These are phyloP conservation scores for Tripterygium wilfordii DNA, from an alignment of 177 flowering plant genomes.

Conservation along the genomic window DNA sequence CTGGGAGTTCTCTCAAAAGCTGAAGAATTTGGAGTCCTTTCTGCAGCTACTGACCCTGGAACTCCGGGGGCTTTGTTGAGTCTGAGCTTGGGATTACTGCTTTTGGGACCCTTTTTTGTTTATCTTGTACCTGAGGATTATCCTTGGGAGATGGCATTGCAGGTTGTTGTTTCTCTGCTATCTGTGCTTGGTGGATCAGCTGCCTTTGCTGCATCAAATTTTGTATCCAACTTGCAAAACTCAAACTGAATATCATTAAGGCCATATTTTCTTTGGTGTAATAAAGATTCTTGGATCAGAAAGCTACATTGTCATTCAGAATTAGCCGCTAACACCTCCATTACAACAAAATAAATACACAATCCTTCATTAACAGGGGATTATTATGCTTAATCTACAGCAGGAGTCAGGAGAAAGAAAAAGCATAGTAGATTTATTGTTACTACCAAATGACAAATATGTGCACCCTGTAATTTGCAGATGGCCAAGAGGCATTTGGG, in stretches of 20 bases:
- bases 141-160: conserved; percentile 66
- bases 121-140: conserved; percentile 79
- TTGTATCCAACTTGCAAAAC: conserved; percentile 87
- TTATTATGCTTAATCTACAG: too few species aligned
- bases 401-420: too few species aligned
- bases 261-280: too few species aligned
- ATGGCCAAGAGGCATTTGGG: too few species aligned
- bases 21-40: conserved; percentile 75
- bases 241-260: conserved; percentile 35
- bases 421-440: too few species aligned
- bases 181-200: conserved; percentile 78
- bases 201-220: conserved; percentile 83
- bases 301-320: too few species aligned
- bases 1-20: conserved; percentile 90
- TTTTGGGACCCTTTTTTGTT: conserved; percentile 62
- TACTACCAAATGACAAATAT: too few species aligned
- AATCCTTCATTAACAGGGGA: too few species aligned
- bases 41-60: conserved; percentile 86
- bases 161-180: conserved; percentile 51
- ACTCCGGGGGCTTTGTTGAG: conserved; percentile 58
- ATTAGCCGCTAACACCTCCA: too few species aligned
- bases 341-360: too few species aligned
- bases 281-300: too few species aligned
- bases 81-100: conserved; percentile 61
- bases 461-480: too few species aligned